phyloP scores from a whole-genome alignment of 2,329 filamentous ascomycete genomes.

The Colletotrichum sp. region DNA sequence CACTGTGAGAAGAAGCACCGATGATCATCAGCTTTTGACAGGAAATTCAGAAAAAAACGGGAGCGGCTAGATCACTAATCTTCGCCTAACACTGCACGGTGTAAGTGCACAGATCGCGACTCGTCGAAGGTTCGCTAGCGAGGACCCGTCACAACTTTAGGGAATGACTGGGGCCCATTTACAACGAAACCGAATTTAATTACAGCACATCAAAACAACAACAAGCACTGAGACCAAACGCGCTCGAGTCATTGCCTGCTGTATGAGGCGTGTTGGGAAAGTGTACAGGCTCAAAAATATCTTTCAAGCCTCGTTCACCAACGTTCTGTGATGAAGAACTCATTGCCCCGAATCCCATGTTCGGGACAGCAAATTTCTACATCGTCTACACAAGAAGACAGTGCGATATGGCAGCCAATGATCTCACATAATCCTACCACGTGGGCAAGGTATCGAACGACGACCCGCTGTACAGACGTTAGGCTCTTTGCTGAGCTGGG shows the following conservation, averaged over 20 bases:
- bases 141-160: not conserved
- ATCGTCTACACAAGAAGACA: not conserved
- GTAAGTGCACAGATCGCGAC: not conserved
- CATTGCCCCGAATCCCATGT: not conserved
- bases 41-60: not conserved
- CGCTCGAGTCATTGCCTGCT: not conserved
- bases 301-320: not conserved
- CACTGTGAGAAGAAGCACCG: not conserved
- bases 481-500: not conserved
- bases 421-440: not conserved
- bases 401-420: not conserved
- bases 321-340: not conserved
- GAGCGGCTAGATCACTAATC: not conserved
- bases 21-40: not conserved
- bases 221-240: not conserved
- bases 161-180: not conserved
- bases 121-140: not conserved
- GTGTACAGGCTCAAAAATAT: not conserved
- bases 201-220: not conserved
- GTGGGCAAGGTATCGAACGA: not conserved
- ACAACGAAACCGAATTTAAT: not conserved
- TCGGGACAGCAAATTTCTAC: not conserved
- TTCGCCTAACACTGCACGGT: not conserved
- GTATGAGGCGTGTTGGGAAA: not conserved
- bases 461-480: not conserved